These are phyloP conservation scores for Aspergillus wentii DNA, from an alignment of 495 filamentous ascomycete genomes.

Conservation along the genomic window DNA sequence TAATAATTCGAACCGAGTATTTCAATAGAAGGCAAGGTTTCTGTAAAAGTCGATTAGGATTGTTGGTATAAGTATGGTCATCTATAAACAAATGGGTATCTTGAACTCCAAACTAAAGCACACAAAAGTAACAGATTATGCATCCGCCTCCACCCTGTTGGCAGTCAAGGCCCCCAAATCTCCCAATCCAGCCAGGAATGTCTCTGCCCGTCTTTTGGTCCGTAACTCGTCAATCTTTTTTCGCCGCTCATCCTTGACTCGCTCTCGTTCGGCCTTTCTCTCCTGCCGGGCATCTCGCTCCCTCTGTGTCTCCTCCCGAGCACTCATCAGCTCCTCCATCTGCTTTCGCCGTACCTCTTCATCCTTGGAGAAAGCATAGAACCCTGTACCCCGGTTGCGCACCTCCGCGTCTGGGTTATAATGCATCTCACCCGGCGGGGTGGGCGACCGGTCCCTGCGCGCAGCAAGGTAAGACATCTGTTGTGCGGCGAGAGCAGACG, in stretches of 20 bases:
- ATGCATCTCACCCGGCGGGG: constrained; percentile 73
- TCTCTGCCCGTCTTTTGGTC: constrained; percentile 58
- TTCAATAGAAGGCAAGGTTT: too few species aligned
- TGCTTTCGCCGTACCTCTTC: constrained; percentile 58
- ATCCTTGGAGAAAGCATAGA: constrained; percentile 79
- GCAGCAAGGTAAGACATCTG: constrained; percentile 69
- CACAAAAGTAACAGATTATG: constrained; percentile 1
- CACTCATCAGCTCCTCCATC: constrained; percentile 67
- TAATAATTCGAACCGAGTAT: too few species aligned
- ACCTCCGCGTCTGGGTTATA: constrained; percentile 83
- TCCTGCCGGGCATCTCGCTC: constrained; percentile 48
- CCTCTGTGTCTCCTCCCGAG: constrained; percentile 64
- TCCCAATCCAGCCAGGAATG: constrained; percentile 55
- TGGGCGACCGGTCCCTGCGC: constrained; percentile 67
- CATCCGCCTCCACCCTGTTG: too few species aligned
- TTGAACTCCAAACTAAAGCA: constrained; percentile 4
- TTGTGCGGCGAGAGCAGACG: constrained; percentile 50
- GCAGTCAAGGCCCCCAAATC: constrained; percentile 4
- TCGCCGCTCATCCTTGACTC: constrained; percentile 49
- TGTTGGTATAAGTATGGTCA: too few species aligned
- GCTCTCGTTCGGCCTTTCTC: constrained; percentile 41
- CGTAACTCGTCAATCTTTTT: constrained; percentile 56
- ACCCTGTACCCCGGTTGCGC: constrained; percentile 81
- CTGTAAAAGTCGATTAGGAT: too few species aligned
- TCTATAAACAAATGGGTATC: constrained; percentile 18